phyloP scores from a whole-genome alignment of 768 basidiomycete genomes.

The Mycena sanguinolenta region DNA sequence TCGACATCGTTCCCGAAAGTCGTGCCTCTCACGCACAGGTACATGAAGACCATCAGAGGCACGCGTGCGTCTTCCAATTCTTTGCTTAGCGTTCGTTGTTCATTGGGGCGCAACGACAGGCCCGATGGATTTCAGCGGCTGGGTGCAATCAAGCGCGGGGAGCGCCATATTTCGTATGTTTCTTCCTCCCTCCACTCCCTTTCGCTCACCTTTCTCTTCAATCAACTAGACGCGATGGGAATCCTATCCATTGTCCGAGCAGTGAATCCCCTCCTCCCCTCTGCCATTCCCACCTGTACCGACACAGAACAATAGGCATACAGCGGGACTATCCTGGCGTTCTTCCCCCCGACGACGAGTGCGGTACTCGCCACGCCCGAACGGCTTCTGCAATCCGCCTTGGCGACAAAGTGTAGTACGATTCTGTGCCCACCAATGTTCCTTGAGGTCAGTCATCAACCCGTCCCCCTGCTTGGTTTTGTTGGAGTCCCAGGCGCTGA shows the following conservation, averaged over 20 bases:
- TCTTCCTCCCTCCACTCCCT: no score
- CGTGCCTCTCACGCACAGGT: conserved; percentile 1
- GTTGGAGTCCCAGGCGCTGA: no score
- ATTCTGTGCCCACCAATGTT: conserved; percentile 21
- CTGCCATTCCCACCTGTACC: conserved; percentile 3
- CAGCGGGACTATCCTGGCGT: conserved; percentile 5
- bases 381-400: conserved; percentile 3
- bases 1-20: conserved; percentile 16
- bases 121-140: not conserved
- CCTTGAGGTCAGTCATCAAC: conserved; percentile 8
- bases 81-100: not conserved
- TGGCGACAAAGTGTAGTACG: conserved; percentile 13
- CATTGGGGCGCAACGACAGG: not conserved
- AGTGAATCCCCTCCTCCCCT: not conserved
- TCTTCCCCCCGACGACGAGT: conserved; percentile 13
- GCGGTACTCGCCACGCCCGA: conserved; percentile 20
- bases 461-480: no score
- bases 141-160: not conserved
- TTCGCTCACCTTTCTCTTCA: not conserved
- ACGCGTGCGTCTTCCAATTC: not conserved
- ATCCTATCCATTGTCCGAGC: conserved; percentile 11
- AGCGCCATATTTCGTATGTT: conserved; percentile 13
- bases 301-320: conserved; percentile 13
- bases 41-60: not conserved
- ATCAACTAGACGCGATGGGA: conserved; percentile 12